Evolutionary conservation across 2,329 filamentous ascomycete genomes (phyloP), one percentile per base, ranked within the genome.

Genomic region (Akanthomyces dipterigenus): DNA sequence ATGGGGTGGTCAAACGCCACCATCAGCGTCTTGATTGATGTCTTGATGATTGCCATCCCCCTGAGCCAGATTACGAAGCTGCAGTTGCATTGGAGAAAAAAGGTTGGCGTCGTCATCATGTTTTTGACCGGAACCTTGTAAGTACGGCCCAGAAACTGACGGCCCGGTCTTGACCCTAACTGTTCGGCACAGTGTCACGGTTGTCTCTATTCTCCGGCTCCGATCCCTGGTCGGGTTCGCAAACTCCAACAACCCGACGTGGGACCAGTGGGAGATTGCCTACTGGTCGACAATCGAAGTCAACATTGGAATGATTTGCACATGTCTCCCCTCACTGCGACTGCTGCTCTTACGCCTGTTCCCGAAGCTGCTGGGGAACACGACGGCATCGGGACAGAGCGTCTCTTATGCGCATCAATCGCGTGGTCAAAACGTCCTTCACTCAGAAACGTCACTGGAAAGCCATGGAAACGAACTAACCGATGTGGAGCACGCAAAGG

Each of bases 21-120:
- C n/a, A 76, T 82, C 57, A 81, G 79, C 62, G 84, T 86, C 48
- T 69, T 70, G 0, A 70, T 82, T 24, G 83, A 86, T 62, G 12
- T 81, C 2, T 79, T 78, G 74, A 79, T 85, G 66, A 72, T 85
- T 20, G 74, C 70, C 0, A 70, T 86, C 4, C 82, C 83, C 0
- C 66, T 83, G 5, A 75, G 74, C 24, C 75, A 80, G 55, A 65
- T 84, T 3, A 67, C 70, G 26, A 61, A 68, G 0, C 71, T 83
- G 4, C 73, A 76, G 3, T 62, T 82, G 28, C 74, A 76, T 55
- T 78, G 74, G 71, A 78, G 74, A 65, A 81, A 79, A 69, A 83
- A 80, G 70, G 43, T 78, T 20, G 74, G 78, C n/a, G 75, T 82
- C 3, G 70, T 71, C 7, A 63, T 80, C 62, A 82, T 83, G 79